Conservation (phyloP, 1,284 basidiomycete species). For the Malassezia sp. region DNA sequence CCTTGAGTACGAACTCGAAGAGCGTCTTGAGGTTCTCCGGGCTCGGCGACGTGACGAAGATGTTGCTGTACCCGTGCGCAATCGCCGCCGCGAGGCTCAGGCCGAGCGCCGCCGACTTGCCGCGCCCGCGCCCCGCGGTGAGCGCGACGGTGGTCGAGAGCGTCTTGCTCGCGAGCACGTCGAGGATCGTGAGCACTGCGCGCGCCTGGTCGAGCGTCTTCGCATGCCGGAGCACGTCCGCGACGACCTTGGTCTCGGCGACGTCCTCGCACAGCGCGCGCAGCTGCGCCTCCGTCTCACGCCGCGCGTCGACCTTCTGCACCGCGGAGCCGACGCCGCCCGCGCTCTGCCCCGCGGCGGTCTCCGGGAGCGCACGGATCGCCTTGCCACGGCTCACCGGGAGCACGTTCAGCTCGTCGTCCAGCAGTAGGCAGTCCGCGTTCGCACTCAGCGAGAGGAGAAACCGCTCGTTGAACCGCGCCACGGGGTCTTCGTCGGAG, state of each 20-base stretch:
- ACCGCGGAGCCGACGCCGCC: slow-evolving; percentile 31
- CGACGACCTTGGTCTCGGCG: slow-evolving; percentile 72
- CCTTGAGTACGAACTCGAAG: slow-evolving; percentile 98
- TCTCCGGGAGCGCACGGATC: slow-evolving; percentile 62
- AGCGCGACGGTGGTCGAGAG: slow-evolving; percentile 88
- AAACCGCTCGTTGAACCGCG: slow-evolving; percentile 97
- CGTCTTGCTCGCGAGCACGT: slow-evolving; percentile 47
- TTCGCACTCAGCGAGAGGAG: slow-evolving; percentile 59
- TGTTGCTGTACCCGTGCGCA: slow-evolving; percentile 90
- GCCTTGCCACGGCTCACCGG: slow-evolving; percentile 94
- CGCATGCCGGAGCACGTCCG: slow-evolving; percentile 78
- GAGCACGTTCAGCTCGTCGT: slow-evolving; percentile 95
- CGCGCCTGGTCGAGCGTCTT: slow-evolving; percentile 73
- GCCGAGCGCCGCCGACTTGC: slow-evolving; percentile 91
- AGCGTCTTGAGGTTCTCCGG: slow-evolving; percentile 95
- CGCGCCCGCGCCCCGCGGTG: slow-evolving; percentile 85
- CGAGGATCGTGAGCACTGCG: slow-evolving; percentile 40
- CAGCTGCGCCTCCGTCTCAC: slow-evolving; percentile 55
- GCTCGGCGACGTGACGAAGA: slow-evolving; percentile 93
- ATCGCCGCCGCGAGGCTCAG: slow-evolving; percentile 85
- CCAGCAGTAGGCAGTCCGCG: slow-evolving; percentile 76
- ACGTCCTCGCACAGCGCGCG: slow-evolving; percentile 70
- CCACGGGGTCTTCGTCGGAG: slow-evolving; percentile 75
- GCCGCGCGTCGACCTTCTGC: slow-evolving; percentile 53
- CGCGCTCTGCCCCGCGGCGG: slow-evolving; percentile 26